Percentiles rank a stretch among this genome's conserved stretches.
Conservation (phyloP, 169 alveolate species). For the Plasmodium vivax region DNA sequence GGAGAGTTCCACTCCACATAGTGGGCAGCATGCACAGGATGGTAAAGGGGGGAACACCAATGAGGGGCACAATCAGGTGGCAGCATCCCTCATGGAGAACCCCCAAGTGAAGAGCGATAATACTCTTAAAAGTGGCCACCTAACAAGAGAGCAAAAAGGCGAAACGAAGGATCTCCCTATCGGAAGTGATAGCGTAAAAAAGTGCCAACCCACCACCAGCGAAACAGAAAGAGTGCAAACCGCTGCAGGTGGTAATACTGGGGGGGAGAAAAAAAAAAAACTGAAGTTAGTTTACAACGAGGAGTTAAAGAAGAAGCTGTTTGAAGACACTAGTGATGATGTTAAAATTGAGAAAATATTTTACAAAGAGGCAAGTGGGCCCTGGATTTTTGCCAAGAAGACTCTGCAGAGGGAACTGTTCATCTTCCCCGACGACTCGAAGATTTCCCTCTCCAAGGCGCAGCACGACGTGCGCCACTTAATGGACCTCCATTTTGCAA, state of each 20-base stretch:
- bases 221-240: not conserved
- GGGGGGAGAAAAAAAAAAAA: constrained; percentile 9
- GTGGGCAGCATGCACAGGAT: not conserved
- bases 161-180: not conserved
- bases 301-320: constrained; percentile 37
- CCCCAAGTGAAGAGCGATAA: not conserved
- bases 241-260: not conserved
- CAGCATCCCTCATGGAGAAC: not conserved
- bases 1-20: not conserved
- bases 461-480: constrained; percentile 27
- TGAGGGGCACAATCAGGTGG: not conserved
- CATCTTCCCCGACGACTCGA: constrained; percentile 46
- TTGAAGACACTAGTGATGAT: constrained; percentile 63
- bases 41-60: not conserved
- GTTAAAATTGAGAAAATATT: constrained; percentile 45
- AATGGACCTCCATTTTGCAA: constrained; percentile 25
- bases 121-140: not conserved
- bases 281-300: constrained; percentile 32
- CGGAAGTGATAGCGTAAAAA: not conserved
- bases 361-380: constrained; percentile 51
- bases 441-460: constrained; percentile 58
- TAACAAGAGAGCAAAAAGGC: not conserved
- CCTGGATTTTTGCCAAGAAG: constrained; percentile 47
- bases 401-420: constrained; percentile 47
- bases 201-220: not conserved